Base-by-base conservation (phyloP, 2,329 filamentous ascomycete genomes). In the Phoma herbarum region DNA sequence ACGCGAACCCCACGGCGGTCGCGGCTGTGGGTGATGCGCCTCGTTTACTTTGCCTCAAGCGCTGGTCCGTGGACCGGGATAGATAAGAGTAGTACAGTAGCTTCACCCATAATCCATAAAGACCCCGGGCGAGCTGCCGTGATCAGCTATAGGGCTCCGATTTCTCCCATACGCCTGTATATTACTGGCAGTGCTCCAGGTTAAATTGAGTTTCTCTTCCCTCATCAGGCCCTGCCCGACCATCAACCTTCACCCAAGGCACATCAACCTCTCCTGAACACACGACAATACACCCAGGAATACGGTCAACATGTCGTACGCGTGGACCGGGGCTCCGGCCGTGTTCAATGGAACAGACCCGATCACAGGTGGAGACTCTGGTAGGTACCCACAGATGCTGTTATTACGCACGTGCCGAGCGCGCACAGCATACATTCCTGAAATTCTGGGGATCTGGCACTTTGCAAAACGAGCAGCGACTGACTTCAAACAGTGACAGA, bases 281-380 rank as follows among this genome's bases (percentile, higher is more conserved):
- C 47, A 52, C 51, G 39, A 60, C 50, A 51, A 48, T 54, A 57
- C 35, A 56, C 52, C 47, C 58, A 56, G 52, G 51, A 57, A 61
- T 29, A 55, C 63, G 44, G 51, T 64, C 63, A 72, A 61, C 67
- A 83, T 83, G 81, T 82, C 81, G 57, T 82, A 83, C 77, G 73
- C 79, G 42, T 81, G 76, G 77, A 71, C 79, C 41, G 81, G 81
- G 46, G 60, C 80, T 57, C 81, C 81, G 33, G 70, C 79, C 50
- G 54, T 60, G 18, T 83, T 79, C 79, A 83, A 83, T 77, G 80
- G 80, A 73, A 86, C 85, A 47, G 81, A 91, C 72, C 64, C 80
- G 35, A 82, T 84, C 61, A 82, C 86, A 57, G 92, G 92, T 69
- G 92, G 92, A 75, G 86, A 96, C 82, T 91, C 91, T 67, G 84